Conservation (phyloP, 768 basidiomycete genomes). For the Hygrophorus pudorinus region DNA sequence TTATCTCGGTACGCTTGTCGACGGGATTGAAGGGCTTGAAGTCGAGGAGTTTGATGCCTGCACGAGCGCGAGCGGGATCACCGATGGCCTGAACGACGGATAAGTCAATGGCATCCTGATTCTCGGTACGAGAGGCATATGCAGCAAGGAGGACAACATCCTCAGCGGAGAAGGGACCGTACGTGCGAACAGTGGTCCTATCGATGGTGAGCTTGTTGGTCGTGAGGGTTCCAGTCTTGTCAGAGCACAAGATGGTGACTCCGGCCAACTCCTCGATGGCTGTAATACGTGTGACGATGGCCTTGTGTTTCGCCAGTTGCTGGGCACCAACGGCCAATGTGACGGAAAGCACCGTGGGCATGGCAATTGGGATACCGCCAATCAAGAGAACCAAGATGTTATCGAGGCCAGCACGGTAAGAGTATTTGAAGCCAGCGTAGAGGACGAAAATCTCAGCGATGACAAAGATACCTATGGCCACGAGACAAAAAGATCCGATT, state of each 20-base stretch:
- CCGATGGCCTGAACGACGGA: constrained; percentile 78
- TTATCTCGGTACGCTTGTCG: constrained; percentile 98
- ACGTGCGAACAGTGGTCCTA: constrained; percentile 82
- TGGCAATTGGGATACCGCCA: constrained; percentile 99
- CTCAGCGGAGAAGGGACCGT: constrained; percentile 79
- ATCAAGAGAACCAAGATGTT: constrained; percentile 98
- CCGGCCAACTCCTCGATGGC: constrained; percentile 98
- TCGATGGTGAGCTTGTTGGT: constrained; percentile 99
- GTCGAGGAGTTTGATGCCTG: constrained; percentile 91
- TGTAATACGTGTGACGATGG: constrained; percentile 98
- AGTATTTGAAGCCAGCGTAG: constrained; percentile 86
- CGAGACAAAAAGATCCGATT: constrained; percentile 95
- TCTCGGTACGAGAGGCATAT: constrained; percentile 96
- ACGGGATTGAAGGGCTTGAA: constrained; percentile 99
- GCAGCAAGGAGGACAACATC: constrained; percentile 91
- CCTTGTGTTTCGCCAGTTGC: constrained; percentile 98
- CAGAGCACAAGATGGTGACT: constrained; percentile 97
- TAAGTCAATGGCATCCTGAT: constrained; percentile 94
- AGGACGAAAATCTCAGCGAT: constrained; percentile 89
- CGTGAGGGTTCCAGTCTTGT: constrained; percentile 97
- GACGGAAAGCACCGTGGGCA: constrained; percentile 97
- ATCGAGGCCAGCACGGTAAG: constrained; percentile 90
- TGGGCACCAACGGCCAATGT: constrained; percentile 98
- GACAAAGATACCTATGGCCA: constrained; percentile 94
- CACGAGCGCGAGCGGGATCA: constrained; percentile 65